Evolutionary conservation across 2,329 filamentous ascomycete genomes (phyloP).

Genomic region (Fusarium heterosporum): DNA sequence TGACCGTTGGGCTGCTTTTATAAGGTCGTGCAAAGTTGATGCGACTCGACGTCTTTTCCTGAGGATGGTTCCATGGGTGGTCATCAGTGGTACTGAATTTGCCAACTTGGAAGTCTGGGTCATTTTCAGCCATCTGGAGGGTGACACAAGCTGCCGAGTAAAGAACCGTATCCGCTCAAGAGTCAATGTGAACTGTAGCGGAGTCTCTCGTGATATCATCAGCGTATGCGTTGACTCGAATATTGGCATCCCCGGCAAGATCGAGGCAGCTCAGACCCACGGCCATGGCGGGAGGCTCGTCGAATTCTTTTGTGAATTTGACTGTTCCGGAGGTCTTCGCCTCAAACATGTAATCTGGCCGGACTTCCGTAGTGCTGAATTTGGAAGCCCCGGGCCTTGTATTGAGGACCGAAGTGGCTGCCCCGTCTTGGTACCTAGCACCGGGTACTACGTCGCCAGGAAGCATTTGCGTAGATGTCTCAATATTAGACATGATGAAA

Average conservation of each 20-base stretch:
- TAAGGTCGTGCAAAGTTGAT: neutral
- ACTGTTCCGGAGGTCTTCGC: neutral
- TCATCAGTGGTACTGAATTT: neutral
- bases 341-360: neutral
- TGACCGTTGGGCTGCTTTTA: neutral
- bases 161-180: neutral
- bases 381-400: neutral
- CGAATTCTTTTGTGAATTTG: neutral
- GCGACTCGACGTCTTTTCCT: neutral
- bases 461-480: no score
- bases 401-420: neutral
- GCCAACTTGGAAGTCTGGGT: neutral
- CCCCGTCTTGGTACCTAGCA: neutral
- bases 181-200: neutral
- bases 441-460: no score
- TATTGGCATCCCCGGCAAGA: neutral
- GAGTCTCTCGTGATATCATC: neutral
- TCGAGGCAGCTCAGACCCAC: neutral
- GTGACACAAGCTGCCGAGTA: neutral
- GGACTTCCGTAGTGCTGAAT: neutral
- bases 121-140: neutral
- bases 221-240: neutral
- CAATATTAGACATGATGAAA: no score
- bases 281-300: neutral
- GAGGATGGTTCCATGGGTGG: neutral